Evolutionary conservation across 805 yeast species (phyloP).

Genomic region (Cyberlindnera amylophila): DNA sequence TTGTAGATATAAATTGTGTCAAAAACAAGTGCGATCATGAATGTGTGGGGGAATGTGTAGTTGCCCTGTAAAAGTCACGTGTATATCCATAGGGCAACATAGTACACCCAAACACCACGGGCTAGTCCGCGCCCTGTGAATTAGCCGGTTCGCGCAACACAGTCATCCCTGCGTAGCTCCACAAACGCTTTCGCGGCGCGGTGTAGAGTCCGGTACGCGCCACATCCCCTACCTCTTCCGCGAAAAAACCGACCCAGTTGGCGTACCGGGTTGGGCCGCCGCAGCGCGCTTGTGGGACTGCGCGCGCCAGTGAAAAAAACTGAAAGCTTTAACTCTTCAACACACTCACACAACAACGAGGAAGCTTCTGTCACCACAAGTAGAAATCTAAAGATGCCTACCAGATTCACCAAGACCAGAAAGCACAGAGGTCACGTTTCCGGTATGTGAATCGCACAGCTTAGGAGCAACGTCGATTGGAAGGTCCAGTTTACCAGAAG

Average conservation of each 20-base stretch:
- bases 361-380: slow-evolving; percentile 15
- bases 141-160: neutral
- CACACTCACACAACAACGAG: slow-evolving; percentile 6
- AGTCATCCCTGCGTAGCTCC: neutral
- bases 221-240: neutral
- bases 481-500: neutral
- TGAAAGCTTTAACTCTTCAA: slow-evolving; percentile 19
- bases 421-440: slow-evolving; percentile 99
- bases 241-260: no score
- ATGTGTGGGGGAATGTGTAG: neutral
- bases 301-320: slow-evolving; percentile 20
- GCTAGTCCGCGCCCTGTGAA: neutral
- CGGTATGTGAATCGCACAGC: slow-evolving; percentile 56
- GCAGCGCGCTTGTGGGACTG: neutral
- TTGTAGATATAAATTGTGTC: no score
- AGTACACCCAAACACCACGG: neutral
- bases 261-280: no score
- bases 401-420: slow-evolving; percentile 99
- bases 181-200: neutral
- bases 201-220: slow-evolving; percentile 1
- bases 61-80: neutral
- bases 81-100: neutral
- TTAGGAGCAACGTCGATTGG: neutral
- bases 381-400: slow-evolving; percentile 69
- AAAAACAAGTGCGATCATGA: no score